phyloP scores from a whole-genome alignment of 345 rosid species.

The Atalantia buxifolia region DNA sequence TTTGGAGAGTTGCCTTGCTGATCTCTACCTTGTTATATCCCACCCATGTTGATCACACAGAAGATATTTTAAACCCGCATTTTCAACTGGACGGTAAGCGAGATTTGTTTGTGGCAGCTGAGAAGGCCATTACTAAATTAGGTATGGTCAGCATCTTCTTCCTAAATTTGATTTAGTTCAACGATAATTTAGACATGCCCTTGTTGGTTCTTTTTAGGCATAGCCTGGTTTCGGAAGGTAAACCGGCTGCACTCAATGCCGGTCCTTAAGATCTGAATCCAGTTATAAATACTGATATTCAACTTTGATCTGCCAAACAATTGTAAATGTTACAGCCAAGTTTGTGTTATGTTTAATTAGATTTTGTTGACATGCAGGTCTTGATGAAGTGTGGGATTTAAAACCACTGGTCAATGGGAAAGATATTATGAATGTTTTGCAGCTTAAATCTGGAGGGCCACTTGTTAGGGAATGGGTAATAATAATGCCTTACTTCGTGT shows the following conservation, averaged over 20 bases:
- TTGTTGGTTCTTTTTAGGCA: neutral
- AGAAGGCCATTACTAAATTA: conserved; percentile 48
- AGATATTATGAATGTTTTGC: conserved; percentile 59
- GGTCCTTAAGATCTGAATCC: neutral
- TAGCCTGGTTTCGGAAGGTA: no score
- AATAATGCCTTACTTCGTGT: conserved; percentile 3
- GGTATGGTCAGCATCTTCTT: conserved; percentile 33
- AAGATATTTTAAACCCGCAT: conserved; percentile 28
- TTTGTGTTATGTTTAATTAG: neutral
- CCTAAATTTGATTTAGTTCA: neutral
- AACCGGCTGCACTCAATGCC: neutral
- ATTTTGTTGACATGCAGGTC: conserved; percentile 47
- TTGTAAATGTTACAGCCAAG: neutral
- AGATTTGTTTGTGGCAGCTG: conserved; percentile 48
- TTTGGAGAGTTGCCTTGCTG: conserved; percentile 80
- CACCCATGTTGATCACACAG: conserved; percentile 27
- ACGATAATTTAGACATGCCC: neutral
- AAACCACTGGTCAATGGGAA: conserved; percentile 83
- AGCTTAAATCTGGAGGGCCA: conserved; percentile 73
- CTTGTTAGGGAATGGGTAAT: conserved; percentile 86
- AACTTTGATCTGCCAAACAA: neutral
- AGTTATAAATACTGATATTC: neutral
- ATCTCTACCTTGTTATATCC: conserved; percentile 56
- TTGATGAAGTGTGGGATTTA: conserved; percentile 71
- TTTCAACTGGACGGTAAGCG: conserved; percentile 47